phyloP scores from a whole-genome alignment of 257 asterid genomes.

The Przewalskia tangutica region DNA sequence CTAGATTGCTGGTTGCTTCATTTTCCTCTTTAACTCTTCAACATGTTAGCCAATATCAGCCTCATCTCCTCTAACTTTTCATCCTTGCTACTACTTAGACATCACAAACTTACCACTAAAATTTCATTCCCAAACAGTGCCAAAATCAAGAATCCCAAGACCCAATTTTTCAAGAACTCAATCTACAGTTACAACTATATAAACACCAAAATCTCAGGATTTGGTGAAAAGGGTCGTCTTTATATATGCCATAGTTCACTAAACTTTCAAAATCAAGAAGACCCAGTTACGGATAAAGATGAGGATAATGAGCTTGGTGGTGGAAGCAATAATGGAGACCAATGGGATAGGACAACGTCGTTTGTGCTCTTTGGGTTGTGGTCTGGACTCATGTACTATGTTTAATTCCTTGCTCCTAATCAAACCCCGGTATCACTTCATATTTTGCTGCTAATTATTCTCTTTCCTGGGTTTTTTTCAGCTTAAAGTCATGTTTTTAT shows the following conservation, averaged over 20 bases:
- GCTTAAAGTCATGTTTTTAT: not conserved
- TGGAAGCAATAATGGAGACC: constrained; percentile 27
- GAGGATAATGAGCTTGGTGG: constrained; percentile 14
- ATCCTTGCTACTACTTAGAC: constrained; percentile 15
- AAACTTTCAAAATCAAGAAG: constrained; percentile 36
- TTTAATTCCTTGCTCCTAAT: constrained; percentile 62
- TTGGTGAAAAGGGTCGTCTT: constrained; percentile 11
- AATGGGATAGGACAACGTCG: constrained; percentile 88
- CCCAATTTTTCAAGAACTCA: not conserved
- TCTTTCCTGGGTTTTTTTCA: not conserved
- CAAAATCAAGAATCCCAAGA: constrained; percentile 4
- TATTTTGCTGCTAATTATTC: not conserved
- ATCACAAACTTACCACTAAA: constrained; percentile 5
- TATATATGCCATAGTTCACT: constrained; percentile 30
- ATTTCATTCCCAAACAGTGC: constrained; percentile 11
- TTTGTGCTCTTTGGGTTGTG: constrained; percentile 62
- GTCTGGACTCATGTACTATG: constrained; percentile 77
- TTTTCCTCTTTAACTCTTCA: not conserved
- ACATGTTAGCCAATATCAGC: constrained; percentile 41
- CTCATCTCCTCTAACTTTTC: constrained; percentile 49
- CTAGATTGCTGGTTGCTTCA: not conserved
- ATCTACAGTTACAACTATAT: constrained; percentile 3
- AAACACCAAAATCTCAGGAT: not conserved
- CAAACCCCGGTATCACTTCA: constrained; percentile 66
- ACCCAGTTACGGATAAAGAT: constrained; percentile 30